Evolutionary conservation across 2,329 filamentous ascomycete species (phyloP).

Genomic region (Lachnellula cervina): DNA sequence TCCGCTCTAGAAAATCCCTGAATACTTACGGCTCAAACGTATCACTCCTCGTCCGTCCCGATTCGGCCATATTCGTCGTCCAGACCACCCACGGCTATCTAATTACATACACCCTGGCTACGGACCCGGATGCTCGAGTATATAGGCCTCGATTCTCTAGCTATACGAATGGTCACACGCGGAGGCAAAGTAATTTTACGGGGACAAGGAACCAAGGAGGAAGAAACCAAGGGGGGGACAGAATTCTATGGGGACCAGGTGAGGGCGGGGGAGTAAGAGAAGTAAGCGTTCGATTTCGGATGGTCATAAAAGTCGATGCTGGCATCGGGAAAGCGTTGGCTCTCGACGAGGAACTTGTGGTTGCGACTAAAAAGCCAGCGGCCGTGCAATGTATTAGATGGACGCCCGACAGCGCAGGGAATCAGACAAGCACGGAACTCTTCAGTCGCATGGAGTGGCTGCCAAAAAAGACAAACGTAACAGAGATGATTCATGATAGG

Average conservation of each 20-base stretch:
- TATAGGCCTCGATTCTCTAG: slow-evolving; percentile 78
- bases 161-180: slow-evolving; percentile 57
- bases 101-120: slow-evolving; percentile 89
- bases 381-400: slow-evolving; percentile 97
- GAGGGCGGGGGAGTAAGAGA: slow-evolving; percentile 81
- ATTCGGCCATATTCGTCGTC: slow-evolving; percentile 86
- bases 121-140: slow-evolving; percentile 74
- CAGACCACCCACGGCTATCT: slow-evolving; percentile 82
- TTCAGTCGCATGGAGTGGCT: slow-evolving; percentile 84
- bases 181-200: slow-evolving; percentile 56
- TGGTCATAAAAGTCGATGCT: slow-evolving; percentile 97
- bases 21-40: slow-evolving; percentile 80
- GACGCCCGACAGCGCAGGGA: slow-evolving; percentile 76
- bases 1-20: slow-evolving; percentile 76
- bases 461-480: slow-evolving; percentile 68
- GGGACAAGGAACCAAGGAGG: slow-evolving; percentile 42
- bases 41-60: slow-evolving; percentile 79
- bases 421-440: slow-evolving; percentile 86
- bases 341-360: slow-evolving; percentile 85
- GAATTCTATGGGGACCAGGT: slow-evolving; percentile 68
- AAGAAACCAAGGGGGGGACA: slow-evolving; percentile 42
- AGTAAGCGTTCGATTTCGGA: slow-evolving; percentile 85
- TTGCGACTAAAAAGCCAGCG: slow-evolving; percentile 84
- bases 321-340: slow-evolving; percentile 85
- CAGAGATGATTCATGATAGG: slow-evolving; percentile 86